These are phyloP conservation scores for Terfezia boudieri DNA, from an alignment of 495 filamentous ascomycete genomes.

Conservation along the genomic window DNA sequence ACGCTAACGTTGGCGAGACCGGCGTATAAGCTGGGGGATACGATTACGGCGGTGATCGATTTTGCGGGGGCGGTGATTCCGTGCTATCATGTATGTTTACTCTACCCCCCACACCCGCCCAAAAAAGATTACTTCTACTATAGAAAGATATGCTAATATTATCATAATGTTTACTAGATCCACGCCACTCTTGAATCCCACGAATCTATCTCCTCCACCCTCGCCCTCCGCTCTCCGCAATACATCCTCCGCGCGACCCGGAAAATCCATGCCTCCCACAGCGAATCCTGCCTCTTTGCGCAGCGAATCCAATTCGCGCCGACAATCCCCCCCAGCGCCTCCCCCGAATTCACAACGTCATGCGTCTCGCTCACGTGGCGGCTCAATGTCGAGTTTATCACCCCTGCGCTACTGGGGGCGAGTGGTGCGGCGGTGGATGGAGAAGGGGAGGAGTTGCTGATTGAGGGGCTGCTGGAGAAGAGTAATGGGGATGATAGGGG, in stretches of 20 bases:
- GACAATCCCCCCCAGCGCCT: slow-evolving; percentile 56
- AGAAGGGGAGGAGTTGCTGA: slow-evolving; percentile 19
- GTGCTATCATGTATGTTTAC: slow-evolving; percentile 43
- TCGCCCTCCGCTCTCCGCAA: slow-evolving; percentile 64
- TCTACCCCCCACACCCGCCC: background rate
- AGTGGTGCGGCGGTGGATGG: slow-evolving; percentile 13
- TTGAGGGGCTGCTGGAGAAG: slow-evolving; percentile 26
- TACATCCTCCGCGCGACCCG: slow-evolving; percentile 72
- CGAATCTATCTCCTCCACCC: slow-evolving; percentile 50
- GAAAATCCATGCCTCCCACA: slow-evolving; percentile 47
- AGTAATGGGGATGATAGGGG: slow-evolving; percentile 17
- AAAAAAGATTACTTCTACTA: background rate
- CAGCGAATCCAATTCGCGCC: slow-evolving; percentile 56
- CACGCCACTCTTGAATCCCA: slow-evolving; percentile 54
- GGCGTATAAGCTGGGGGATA: slow-evolving; percentile 75
- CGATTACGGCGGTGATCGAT: slow-evolving; percentile 59
- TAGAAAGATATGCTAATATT: background rate
- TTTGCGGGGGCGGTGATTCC: slow-evolving; percentile 50
- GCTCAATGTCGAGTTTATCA: slow-evolving; percentile 73
- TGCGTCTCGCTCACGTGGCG: slow-evolving; percentile 72
- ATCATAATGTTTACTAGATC: slow-evolving; percentile 5
- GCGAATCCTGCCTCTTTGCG: slow-evolving; percentile 61
- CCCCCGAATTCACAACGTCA: slow-evolving; percentile 73
- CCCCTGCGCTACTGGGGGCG: slow-evolving; percentile 27
- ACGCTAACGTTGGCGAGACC: slow-evolving; percentile 76